Conservation (phyloP, 2,329 filamentous ascomycete species). For the Calonectria multiphialidica region DNA sequence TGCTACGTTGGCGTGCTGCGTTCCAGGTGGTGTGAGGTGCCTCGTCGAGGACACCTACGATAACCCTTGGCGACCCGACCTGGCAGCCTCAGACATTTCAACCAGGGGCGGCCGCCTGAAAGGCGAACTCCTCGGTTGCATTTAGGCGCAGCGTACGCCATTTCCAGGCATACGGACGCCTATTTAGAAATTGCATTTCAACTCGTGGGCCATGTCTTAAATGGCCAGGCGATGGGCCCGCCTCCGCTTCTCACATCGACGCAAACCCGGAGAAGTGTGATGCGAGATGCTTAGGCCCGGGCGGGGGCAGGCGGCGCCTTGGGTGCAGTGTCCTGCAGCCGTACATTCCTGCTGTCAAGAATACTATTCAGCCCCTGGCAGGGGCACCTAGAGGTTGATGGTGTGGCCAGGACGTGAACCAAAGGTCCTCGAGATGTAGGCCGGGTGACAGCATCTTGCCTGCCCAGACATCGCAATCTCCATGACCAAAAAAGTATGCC, state of each 20-base stretch:
- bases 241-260: slow-evolving; percentile 19
- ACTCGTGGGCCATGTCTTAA: slow-evolving; percentile 12
- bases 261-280: slow-evolving; percentile 24
- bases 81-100: slow-evolving; percentile 22
- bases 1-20: slow-evolving; percentile 22
- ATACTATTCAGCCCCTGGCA: slow-evolving; percentile 21
- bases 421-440: slow-evolving; percentile 19
- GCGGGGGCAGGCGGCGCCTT: slow-evolving; percentile 15
- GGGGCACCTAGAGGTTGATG: slow-evolving; percentile 18
- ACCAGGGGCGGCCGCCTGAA: slow-evolving; percentile 13
- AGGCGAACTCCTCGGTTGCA: slow-evolving; percentile 13
- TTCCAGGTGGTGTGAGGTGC: slow-evolving; percentile 30
- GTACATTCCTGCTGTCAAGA: slow-evolving; percentile 11
- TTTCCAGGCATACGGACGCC: slow-evolving; percentile 2
- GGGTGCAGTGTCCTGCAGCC: slow-evolving; percentile 30
- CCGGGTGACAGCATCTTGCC: slow-evolving; percentile 12
- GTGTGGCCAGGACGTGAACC: slow-evolving; percentile 29
- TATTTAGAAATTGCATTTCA: not conserved
- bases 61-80: slow-evolving; percentile 19
- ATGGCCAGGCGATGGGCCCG: slow-evolving; percentile 11
- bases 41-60: slow-evolving; percentile 11
- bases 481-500: slow-evolving; percentile 21
- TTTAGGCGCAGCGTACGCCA: slow-evolving; percentile 19
- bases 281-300: slow-evolving; percentile 19
- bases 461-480: slow-evolving; percentile 4